Evolutionary conservation across 2,329 filamentous ascomycete species (phyloP), one percentile per base, ranked within the genome.

Genomic region (Huntiella savannae): DNA sequence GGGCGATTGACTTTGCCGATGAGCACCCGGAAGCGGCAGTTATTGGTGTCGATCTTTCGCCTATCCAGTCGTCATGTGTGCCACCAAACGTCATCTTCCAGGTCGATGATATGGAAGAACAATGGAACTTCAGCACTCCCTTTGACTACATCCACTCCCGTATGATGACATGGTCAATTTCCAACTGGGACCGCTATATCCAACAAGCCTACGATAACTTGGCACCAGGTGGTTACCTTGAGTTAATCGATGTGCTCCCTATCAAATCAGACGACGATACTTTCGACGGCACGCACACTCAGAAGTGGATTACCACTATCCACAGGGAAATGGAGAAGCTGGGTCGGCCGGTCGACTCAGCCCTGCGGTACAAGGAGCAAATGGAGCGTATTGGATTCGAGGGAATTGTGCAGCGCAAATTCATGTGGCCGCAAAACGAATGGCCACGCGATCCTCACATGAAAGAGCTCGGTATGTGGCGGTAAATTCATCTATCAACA

Each of bases 331-430:
- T 57, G 2, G 50, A 43, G 2, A 54, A 56, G 2, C 51, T 62
- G 6, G 56, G 57, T 1, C 57, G 62, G 2, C 52, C 56, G 1
- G 53, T 57, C 7, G 51, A 55, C 33, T 58, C 56, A 16, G 57
- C 55, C 0, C 52, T 53, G 0, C 39, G 47, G 1, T 62, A 60
- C 43, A 57, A 56, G 43, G 51, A 57, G 37, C 62, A 64, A 46
- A 61, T 75, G 53, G 56, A 59, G 3, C 66, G 68, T 10, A 69
- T 65, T 0, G 73, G 73, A 1, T 76, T 76, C 51, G 58, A 62
- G 39, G 63, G 73, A 46, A 64, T 77, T 0, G 57, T 57, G 0
- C 65, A 72, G 53, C 57, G 62, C 2, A 53, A 67, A 4, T 68
- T 62, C 53, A 68, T 65, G 54, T 66, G 70, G 58, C 70, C 71